Evolutionary conservation across 805 yeast genomes (phyloP).

Genomic region (Starmerella vaccinii): DNA sequence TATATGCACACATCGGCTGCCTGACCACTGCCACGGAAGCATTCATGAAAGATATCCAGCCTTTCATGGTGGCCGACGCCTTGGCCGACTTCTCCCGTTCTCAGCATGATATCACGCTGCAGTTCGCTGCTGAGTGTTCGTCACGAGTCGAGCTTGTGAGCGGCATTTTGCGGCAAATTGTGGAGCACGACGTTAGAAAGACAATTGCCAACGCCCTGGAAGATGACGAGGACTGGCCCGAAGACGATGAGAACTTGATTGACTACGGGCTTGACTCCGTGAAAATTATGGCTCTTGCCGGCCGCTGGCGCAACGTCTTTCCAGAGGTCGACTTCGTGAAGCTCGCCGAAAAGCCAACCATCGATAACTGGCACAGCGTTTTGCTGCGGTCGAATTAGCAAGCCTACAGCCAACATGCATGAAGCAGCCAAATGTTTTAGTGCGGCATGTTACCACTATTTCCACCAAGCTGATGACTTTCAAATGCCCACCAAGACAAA

Average conservation of each 20-base stretch:
- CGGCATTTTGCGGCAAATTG: background rate
- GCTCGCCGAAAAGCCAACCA: conserved; percentile 15
- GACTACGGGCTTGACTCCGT: conserved; percentile 19
- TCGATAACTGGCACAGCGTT: conserved; percentile 11
- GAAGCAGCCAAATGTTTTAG: background rate
- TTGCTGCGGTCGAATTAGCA: background rate
- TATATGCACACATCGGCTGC: conserved; percentile 20
- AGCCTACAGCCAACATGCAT: background rate
- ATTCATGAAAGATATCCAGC: conserved; percentile 18
- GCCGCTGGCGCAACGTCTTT: conserved; percentile 15
- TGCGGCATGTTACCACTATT: background rate
- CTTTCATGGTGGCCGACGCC: conserved; percentile 17
- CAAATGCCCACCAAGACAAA: too few relatives aligned
- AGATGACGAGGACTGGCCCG: conserved; percentile 20
- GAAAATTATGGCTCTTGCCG: conserved; percentile 16
- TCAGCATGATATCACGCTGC: conserved; percentile 13
- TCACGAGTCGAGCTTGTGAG: conserved; percentile 3
- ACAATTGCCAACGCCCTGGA: conserved; percentile 4
- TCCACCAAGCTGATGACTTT: too few relatives aligned
- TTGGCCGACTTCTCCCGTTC: conserved; percentile 13
- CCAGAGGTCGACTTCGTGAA: conserved; percentile 15
- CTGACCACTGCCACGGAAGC: conserved; percentile 19
- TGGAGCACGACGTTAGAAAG: conserved; percentile 7
- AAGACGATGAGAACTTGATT: conserved; percentile 15
- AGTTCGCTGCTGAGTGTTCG: conserved; percentile 7